Percentiles rank a stretch among this genome's conserved stretches.
These are phyloP conservation scores for Clarireedia paspali DNA, from an alignment of 2,329 filamentous ascomycete species.

Conservation along the genomic window DNA sequence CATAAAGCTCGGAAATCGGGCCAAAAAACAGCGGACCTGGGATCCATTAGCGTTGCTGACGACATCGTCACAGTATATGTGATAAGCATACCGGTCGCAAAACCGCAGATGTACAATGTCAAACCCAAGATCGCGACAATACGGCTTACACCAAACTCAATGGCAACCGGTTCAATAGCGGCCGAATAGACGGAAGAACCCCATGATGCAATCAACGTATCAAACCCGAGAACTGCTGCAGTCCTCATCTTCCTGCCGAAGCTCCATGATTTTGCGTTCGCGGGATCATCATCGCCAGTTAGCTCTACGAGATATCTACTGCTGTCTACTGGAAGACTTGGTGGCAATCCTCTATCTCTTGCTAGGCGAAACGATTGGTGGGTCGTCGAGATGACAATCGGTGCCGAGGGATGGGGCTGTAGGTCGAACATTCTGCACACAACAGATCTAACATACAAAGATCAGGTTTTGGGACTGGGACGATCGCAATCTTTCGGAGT, in stretches of 20 bases:
- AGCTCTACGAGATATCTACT: slow-evolving; percentile 11
- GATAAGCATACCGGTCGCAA: slow-evolving; percentile 42
- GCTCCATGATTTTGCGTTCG: slow-evolving; percentile 11
- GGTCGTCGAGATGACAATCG: slow-evolving; percentile 4
- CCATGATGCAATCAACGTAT: slow-evolving; percentile 12
- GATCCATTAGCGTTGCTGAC: background rate
- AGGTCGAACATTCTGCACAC: slow-evolving; percentile 7
- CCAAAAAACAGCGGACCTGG: slow-evolving; percentile 57
- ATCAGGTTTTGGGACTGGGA: background rate
- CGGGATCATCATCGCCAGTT: slow-evolving; percentile 9
- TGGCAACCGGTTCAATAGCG: slow-evolving; percentile 38
- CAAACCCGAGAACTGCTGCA: slow-evolving; percentile 27
- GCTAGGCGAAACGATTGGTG: slow-evolving; percentile 7
- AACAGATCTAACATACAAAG: background rate
- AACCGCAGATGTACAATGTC: slow-evolving; percentile 50
- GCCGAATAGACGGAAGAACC: slow-evolving; percentile 37
- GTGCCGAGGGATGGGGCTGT: slow-evolving; percentile 1
- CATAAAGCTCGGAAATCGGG: slow-evolving; percentile 55
- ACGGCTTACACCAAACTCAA: slow-evolving; percentile 45
- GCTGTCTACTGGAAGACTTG: slow-evolving; percentile 2
- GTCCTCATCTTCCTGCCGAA: slow-evolving; percentile 2
- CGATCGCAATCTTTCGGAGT: background rate
- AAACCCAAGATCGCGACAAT: slow-evolving; percentile 49
- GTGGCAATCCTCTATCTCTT: slow-evolving; percentile 7
- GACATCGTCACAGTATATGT: background rate